Base-by-base conservation (phyloP, 2,329 filamentous ascomycete genomes). In the Juglanconis sp. region DNA sequence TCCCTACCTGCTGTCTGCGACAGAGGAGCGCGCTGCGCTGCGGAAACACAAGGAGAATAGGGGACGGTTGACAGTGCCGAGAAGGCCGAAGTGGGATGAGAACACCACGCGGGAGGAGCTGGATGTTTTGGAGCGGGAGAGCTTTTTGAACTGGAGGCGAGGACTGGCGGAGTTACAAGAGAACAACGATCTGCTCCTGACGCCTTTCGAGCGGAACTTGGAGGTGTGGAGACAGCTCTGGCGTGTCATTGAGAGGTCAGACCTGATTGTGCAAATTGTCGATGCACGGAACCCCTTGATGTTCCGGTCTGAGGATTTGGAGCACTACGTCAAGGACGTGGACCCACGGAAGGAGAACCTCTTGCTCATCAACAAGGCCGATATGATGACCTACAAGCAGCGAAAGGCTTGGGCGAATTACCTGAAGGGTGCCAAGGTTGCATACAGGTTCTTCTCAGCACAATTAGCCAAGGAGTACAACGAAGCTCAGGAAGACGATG, bases 221-320 rank as follows among this genome's bases (percentile, higher is more conserved):
- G 96, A 99, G 71, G 95, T 99, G 34, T 99, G 95, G 95, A 87
- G 95, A 72, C 95, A 99, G 75, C 72, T 99, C 68, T 99, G 95
- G 95, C 87, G 95, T 77, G 95, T 99, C 61, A 97, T 99, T 69
- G 95, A 99, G 80, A 84, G 95, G 63, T 97, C 92, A 15, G 95
- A 99, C 74, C 79, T 99, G 46, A 86, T 99, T 3, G 95, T 99
- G 40, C 95, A 99, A 79, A 99, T 99, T 78, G 95, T 99, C 57
- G 95, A 99, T 77, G 95, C 96, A 8, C 84, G 95, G 70, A 97
- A 97, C 73, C 95, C 95, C 2, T 80, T 99, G 17, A 83, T 98
- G 67, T 99, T 98, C 78, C 86, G 96, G 60, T 96, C 90, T 5
- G 94, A 96, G 67, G 95, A 99, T 79, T 77, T 99, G 63, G 95